Evolutionary conservation across 139 green algal species (phyloP), one percentile per base, ranked within the genome.

Genomic region (Marvania coccoides): DNA sequence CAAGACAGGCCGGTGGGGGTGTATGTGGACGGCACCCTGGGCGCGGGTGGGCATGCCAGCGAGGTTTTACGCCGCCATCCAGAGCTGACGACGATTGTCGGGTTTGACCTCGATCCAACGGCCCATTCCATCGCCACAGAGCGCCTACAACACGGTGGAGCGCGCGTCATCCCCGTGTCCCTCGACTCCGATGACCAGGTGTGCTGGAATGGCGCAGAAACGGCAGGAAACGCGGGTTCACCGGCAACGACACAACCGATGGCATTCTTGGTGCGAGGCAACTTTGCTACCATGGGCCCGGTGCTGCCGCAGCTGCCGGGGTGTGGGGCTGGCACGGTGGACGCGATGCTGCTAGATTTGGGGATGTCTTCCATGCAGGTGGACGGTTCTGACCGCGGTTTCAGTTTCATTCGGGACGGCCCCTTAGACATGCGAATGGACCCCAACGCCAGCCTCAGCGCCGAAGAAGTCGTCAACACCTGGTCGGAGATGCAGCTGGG

Each of bases 291-390:
- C 9, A 67, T 87, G 67, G 9, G 26, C 12, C 5, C 5, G 12
- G 59, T 74, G 38, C 56, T 88, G 35, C 37, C 48, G 29, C 46
- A 68, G 54, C 37, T 85, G 29, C 37, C 60, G 42, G 57, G 63
- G 12, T 39, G 58, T 61, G 30, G 19, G 45, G 28, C 31, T n/a
- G 61, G 61, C 4, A 26, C 39, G 15, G 68, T 66, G n/a, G 82
- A 95, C 56, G 90, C 73, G 48, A 91, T 97, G 33, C 79, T 98
- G 33, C 72, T 97, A 63, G 93, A 98, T 71, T 67, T 97, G 12
- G 93, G 93, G 8, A 79, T 97, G 6, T 97, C 91, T 0, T 98
- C 93, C 13, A 97, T 98, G 93, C 93, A 98, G 85, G 33, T 98
- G 3, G 92, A 98, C 74, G 76, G 66, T 2, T 66, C 85, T 9